Evolutionary conservation across 129 eudicot species (phyloP).

Genomic region (Flaveria brownii): DNA sequence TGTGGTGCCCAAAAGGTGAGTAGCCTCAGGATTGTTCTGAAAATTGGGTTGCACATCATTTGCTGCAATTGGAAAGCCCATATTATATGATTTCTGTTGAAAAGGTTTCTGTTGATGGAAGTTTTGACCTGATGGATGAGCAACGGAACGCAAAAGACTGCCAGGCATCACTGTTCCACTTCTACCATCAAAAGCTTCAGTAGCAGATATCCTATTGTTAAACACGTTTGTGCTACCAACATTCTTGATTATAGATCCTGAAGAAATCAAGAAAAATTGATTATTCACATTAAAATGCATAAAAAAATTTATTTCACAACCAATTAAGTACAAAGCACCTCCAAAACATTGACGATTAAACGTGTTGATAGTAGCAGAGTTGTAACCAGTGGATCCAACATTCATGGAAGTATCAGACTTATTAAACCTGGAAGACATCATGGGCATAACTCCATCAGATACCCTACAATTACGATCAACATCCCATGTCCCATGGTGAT

Average conservation of each 20-base stretch:
- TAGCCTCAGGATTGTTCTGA: conserved; percentile 15
- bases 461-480: conserved; percentile 8
- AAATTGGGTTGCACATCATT: conserved; percentile 19
- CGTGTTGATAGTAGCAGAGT: too few relatives aligned
- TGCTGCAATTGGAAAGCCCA: background rate
- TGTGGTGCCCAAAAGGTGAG: conserved; percentile 10
- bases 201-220: conserved; percentile 19
- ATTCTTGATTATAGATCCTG: conserved; percentile 35
- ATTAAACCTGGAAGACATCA: conserved; percentile 19
- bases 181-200: background rate
- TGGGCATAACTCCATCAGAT: background rate
- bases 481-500: conserved; percentile 22
- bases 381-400: background rate
- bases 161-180: conserved; percentile 27
- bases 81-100: conserved; percentile 19
- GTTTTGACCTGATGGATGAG: conserved; percentile 23
- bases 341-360: conserved; percentile 5
- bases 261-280: background rate
- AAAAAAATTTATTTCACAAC: background rate
- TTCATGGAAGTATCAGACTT: conserved; percentile 19
- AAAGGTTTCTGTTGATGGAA: conserved; percentile 5
- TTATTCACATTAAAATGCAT: conserved; percentile 1
- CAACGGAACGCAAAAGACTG: conserved; percentile 19
- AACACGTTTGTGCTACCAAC: conserved; percentile 12
- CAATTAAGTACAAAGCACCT: conserved; percentile 25